phyloP scores from a whole-genome alignment of 768 basidiomycete species.

The Termitomyces eurrhizus region DNA sequence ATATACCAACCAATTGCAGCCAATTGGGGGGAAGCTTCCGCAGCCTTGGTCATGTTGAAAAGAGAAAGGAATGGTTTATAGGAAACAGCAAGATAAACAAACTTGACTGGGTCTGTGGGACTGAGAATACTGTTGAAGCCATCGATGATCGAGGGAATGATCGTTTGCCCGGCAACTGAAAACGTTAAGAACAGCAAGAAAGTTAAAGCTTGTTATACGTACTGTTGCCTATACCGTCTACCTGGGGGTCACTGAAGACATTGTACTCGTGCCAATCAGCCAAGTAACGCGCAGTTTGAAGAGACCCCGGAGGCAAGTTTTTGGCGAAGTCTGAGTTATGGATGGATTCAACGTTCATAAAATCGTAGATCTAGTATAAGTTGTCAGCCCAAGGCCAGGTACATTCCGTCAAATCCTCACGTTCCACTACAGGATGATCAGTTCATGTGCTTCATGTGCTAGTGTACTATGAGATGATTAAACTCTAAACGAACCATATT shows the following conservation, averaged over 20 bases:
- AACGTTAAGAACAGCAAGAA: not conserved
- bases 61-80: slow-evolving; percentile 79
- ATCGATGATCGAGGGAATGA: slow-evolving; percentile 56
- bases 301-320: slow-evolving; percentile 41
- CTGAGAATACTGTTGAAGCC: slow-evolving; percentile 51
- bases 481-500: slow-evolving; percentile 48
- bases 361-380: slow-evolving; percentile 55
- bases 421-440: slow-evolving; percentile 28
- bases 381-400: not conserved
- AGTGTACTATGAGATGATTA: not conserved
- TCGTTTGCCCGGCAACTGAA: slow-evolving; percentile 63
- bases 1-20: slow-evolving; percentile 51
- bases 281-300: slow-evolving; percentile 53
- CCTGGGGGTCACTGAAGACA: slow-evolving; percentile 52
- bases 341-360: slow-evolving; percentile 67
- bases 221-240: slow-evolving; percentile 67
- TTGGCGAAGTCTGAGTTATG: slow-evolving; percentile 56
- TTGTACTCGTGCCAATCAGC: slow-evolving; percentile 74
- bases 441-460: not conserved
- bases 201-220: slow-evolving; percentile 4
- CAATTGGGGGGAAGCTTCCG: slow-evolving; percentile 45
- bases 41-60: slow-evolving; percentile 71
- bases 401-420: slow-evolving; percentile 18
- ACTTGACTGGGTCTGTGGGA: slow-evolving; percentile 46
- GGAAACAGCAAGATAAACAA: slow-evolving; percentile 56